phyloP scores from a whole-genome alignment of 2,329 filamentous ascomycete species.

The Erysiphe pulchra region DNA sequence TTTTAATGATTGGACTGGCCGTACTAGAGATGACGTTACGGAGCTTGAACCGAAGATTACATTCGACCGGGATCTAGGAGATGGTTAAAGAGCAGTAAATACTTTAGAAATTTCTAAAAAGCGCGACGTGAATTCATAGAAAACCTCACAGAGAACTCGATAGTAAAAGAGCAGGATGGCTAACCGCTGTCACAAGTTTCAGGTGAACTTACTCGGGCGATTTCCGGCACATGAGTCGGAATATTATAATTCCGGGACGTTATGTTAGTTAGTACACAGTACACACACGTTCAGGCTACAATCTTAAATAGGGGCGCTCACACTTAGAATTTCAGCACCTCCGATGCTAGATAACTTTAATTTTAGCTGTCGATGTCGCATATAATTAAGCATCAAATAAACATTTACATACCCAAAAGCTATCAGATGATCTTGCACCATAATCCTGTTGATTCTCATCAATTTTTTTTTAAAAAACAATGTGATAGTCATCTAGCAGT shows the following conservation, averaged over 20 bases:
- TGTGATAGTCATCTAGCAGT: too few relatives aligned
- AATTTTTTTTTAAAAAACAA: too few relatives aligned
- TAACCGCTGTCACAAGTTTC: not conserved
- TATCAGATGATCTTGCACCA: too few relatives aligned
- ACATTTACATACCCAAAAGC: too few relatives aligned
- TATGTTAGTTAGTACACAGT: too few relatives aligned
- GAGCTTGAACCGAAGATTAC: not conserved
- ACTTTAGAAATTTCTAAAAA: not conserved
- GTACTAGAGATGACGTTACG: not conserved
- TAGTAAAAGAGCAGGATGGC: not conserved
- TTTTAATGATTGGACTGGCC: not conserved
- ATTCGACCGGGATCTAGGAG: not conserved
- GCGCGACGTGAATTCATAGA: not conserved
- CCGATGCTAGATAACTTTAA: too few relatives aligned
- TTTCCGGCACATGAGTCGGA: not conserved
- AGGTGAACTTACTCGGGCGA: not conserved
- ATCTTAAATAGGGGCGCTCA: too few relatives aligned
- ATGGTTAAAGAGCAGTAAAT: not conserved
- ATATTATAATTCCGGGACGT: not conserved
- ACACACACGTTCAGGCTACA: too few relatives aligned
- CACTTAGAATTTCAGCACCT: too few relatives aligned
- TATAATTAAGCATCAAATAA: too few relatives aligned
- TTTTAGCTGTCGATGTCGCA: too few relatives aligned
- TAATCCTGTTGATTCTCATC: too few relatives aligned
- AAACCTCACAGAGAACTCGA: not conserved